Conservation (phyloP, 192 early-diverging fungal species). For the Kappamyces sp. region DNA sequence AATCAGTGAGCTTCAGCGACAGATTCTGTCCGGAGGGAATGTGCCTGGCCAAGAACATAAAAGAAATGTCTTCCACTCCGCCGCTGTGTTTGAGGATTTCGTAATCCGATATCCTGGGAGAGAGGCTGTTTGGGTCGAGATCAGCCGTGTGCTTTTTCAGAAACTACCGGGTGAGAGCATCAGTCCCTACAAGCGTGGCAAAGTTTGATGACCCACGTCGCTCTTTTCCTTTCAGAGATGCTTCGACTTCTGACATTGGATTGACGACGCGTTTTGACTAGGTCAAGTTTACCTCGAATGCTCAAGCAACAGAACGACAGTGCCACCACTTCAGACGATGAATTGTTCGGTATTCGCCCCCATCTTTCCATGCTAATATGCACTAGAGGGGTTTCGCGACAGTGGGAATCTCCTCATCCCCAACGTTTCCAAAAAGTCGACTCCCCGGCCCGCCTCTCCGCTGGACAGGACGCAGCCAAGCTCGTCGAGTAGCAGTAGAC, state of each 20-base stretch:
- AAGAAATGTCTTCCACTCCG: constrained; percentile 59
- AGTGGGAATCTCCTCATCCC: neutral
- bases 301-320: constrained; percentile 1
- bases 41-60: constrained; percentile 46
- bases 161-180: too few relatives aligned
- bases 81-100: constrained; percentile 50
- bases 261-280: too few relatives aligned
- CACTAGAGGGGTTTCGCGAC: constrained; percentile 4
- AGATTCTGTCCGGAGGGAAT: constrained; percentile 43
- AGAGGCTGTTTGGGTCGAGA: neutral
- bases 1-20: constrained; percentile 52
- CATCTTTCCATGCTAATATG: neutral
- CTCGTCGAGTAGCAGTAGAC: neutral
- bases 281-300: neutral
- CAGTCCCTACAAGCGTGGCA: neutral
- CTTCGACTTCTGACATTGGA: neutral
- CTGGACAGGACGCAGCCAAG: neutral
- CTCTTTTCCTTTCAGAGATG: constrained; percentile 5
- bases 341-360: neutral
- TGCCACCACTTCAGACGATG: constrained; percentile 9
- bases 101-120: constrained; percentile 35
- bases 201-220: neutral
- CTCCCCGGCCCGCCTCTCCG: too few relatives aligned
- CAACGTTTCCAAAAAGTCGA: neutral
- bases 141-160: too few relatives aligned